A percentile compares a stretch with the other conserved stretches of the same genome.
Evolutionary conservation across 1,139 yeast species (phyloP).

Genomic region (Nematodospora anomalae): DNA sequence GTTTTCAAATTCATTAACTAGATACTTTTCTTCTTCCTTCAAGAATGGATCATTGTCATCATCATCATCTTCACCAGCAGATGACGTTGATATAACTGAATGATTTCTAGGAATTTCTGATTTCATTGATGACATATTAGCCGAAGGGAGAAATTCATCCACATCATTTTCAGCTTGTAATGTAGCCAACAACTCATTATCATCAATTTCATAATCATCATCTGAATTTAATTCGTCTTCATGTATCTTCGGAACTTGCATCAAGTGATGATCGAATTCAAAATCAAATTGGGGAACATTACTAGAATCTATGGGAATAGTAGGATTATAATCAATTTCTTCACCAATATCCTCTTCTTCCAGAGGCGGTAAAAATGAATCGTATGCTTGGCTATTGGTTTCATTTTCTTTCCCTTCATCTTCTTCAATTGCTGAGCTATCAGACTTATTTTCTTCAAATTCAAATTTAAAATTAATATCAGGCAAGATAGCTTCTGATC

Average conservation of each 20-base stretch:
- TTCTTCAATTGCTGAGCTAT: conserved; percentile 2
- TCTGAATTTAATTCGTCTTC: conserved; percentile 61
- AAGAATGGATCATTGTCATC: conserved; percentile 54
- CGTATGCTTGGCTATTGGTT: conserved; percentile 6
- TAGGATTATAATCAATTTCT: conserved; percentile 37
- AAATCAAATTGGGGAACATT: conserved; percentile 29
- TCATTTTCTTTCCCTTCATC: conserved; percentile 25
- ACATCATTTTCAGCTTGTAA: conserved; percentile 65
- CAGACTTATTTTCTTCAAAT: conserved; percentile 36
- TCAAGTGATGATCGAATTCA: conserved; percentile 38
- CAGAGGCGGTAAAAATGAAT: background rate
- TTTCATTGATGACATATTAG: background rate
- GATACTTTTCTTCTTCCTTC: conserved; percentile 47
- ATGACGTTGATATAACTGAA: conserved; percentile 44
- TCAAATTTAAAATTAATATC: conserved; percentile 60
- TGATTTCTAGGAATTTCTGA: conserved; percentile 25
- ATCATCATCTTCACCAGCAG: conserved; percentile 42
- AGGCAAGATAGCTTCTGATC: conserved; percentile 43
- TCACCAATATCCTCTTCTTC: conserved; percentile 71
- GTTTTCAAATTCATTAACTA: conserved; percentile 49
- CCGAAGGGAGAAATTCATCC: conserved; percentile 36
- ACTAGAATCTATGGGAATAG: conserved; percentile 15
- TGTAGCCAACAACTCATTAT: conserved; percentile 67
- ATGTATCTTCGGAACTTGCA: conserved; percentile 51
- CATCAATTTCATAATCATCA: conserved; percentile 70